Base-by-base conservation (phyloP, 306 rosid species). In the Quercus mongolica region DNA sequence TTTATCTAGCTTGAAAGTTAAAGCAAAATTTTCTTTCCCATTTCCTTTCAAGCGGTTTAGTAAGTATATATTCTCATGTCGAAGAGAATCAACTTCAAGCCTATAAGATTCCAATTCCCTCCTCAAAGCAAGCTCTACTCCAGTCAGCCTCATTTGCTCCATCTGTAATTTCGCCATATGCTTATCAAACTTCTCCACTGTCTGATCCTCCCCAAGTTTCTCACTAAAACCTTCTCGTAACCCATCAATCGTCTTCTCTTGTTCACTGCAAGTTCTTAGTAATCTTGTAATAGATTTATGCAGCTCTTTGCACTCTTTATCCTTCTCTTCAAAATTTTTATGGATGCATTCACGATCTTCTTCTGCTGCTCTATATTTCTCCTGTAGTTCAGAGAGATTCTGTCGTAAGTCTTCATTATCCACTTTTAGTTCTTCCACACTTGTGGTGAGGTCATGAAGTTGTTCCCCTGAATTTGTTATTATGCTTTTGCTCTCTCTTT, bases 91-190 rank as follows among this genome's bases (percentile, higher is more conserved):
- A 73, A 84, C 90, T 84, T 95, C 96, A 73, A 88, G 80, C 85
- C 87, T 86, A 67, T n/a, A 88, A 73, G 94, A 89, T 25, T 95
- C 94, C 82, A 93, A 76, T 81, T 93, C 97, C 83, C 72, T 91
- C 77, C 98, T 88, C 89, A 95, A 88, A 76, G 86, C 87, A 70
- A 86, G 58, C 85, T 95, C 99, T 72, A 91, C 88, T 61, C 93
- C 94, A 20, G 94, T 79, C 84, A 93, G 84, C 85, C 99, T 91
- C 81, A 93, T 76, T 75, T 90, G 94, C 88, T 95, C 99, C 88
- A 81, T 88, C 83, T 85, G 92, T 89, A 95, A 78, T 82, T 87
- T 95, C 30, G 83, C 65, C 70, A 86, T 59, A 51, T 80, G 86
- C 85, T 88, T 88, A 74, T 91, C 94, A 65, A 77, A 71, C 69